A percentile compares a stretch with the other conserved stretches of the same genome.
Conservation (phyloP, 257 asterid species). For the Leonotis leonurus region DNA sequence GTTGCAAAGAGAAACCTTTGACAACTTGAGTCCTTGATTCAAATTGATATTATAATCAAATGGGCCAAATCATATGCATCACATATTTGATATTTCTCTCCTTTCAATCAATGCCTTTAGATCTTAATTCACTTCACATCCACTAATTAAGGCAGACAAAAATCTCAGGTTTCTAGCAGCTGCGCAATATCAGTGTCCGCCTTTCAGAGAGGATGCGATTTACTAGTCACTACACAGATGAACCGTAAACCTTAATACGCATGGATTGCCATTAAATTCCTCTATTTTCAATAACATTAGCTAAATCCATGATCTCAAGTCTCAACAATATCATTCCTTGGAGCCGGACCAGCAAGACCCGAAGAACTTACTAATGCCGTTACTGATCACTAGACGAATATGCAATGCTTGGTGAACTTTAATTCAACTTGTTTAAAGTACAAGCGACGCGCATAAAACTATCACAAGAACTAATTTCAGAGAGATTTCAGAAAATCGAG, state of each 20-base stretch:
- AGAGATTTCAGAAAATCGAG: background rate
- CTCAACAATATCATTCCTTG: background rate
- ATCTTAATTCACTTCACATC: background rate
- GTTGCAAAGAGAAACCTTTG: conserved; percentile 1
- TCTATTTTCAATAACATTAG: background rate
- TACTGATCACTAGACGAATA: conserved; percentile 2
- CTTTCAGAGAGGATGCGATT: conserved; percentile 1
- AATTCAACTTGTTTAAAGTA: background rate
- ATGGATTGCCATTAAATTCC: background rate
- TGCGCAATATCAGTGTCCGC: background rate
- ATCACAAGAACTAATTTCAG: background rate
- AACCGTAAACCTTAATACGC: background rate
- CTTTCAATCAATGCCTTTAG: background rate
- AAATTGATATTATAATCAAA: background rate
- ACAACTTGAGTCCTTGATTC: background rate
- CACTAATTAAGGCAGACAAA: background rate
- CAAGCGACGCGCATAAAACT: background rate
- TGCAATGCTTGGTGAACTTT: background rate
- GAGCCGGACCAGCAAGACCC: background rate
- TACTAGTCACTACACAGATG: background rate
- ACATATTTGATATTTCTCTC: background rate
- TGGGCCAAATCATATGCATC: background rate
- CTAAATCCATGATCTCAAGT: conserved; percentile 9
- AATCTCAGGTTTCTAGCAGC: background rate
- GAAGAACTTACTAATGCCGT: background rate